A percentile compares a stretch with the other conserved stretches of the same genome.
Evolutionary conservation across 495 filamentous ascomycete genomes (phyloP).

Genomic region (Neurospora sublineolata): DNA sequence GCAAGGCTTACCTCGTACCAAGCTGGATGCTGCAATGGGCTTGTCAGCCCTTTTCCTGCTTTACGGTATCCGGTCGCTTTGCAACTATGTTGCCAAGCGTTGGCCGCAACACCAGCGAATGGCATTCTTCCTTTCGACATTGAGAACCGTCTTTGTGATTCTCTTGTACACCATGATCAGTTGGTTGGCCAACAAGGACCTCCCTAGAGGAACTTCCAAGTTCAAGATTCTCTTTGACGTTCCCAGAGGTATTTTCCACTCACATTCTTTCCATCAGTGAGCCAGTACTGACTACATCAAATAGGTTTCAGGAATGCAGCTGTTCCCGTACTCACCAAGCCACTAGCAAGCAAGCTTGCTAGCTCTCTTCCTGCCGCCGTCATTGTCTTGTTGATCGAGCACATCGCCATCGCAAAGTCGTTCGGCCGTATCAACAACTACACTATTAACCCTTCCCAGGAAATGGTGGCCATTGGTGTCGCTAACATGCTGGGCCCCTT

Average conservation of each 20-base stretch:
- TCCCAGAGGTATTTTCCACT: slow-evolving; percentile 49
- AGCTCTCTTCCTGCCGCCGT: slow-evolving; percentile 40
- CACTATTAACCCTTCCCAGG: slow-evolving; percentile 93
- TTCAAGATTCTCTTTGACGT: slow-evolving; percentile 65
- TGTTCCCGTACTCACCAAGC: slow-evolving; percentile 55
- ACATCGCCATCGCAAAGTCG: slow-evolving; percentile 96
- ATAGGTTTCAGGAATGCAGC: slow-evolving; percentile 66
- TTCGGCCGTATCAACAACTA: slow-evolving; percentile 97
- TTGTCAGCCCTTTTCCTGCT: slow-evolving; percentile 72
- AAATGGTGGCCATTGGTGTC: slow-evolving; percentile 89
- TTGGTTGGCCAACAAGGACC: slow-evolving; percentile 60
- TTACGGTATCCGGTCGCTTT: slow-evolving; percentile 65
- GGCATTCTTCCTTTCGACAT: slow-evolving; percentile 81
- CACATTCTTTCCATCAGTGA: neutral
- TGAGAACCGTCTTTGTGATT: slow-evolving; percentile 87
- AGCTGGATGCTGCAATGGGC: slow-evolving; percentile 79
- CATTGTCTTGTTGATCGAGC: slow-evolving; percentile 91
- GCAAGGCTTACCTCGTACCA: slow-evolving; percentile 56
- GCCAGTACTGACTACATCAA: slow-evolving; percentile 2
- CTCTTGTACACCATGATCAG: slow-evolving; percentile 89
- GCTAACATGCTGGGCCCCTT: slow-evolving; percentile 89
- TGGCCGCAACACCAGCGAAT: slow-evolving; percentile 58
- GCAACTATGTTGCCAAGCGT: slow-evolving; percentile 55
- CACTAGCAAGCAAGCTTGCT: slow-evolving; percentile 18
- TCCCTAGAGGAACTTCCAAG: slow-evolving; percentile 32